A percentile compares a stretch with the other conserved stretches of the same genome.
phyloP scores from a whole-genome alignment of 257 asterid genomes.

The Haberlea rhodopensis region DNA sequence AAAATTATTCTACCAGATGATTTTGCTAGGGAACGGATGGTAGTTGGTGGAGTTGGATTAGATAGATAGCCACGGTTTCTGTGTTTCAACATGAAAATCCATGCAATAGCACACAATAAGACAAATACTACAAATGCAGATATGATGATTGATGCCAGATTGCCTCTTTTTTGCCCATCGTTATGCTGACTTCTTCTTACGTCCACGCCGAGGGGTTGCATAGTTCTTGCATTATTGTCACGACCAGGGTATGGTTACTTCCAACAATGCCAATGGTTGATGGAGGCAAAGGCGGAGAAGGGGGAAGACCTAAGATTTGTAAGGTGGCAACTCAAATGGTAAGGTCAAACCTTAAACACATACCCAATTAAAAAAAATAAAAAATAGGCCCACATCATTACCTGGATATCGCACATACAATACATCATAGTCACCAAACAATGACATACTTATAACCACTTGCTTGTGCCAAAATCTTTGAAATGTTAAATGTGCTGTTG shows the following conservation, averaged over 20 bases:
- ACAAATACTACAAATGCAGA: conserved; percentile 57
- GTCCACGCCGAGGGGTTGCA: conserved; percentile 87
- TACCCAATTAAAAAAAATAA: conserved; percentile 14
- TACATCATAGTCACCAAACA: conserved; percentile 80
- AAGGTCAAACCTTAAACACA: conserved; percentile 21
- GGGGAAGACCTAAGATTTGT: conserved; percentile 70
- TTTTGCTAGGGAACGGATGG: conserved; percentile 56
- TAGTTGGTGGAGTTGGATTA: conserved; percentile 49
- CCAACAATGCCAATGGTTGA: conserved; percentile 51
- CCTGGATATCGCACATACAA: conserved; percentile 91
- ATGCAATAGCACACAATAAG: conserved; percentile 53
- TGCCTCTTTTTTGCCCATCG: conserved; percentile 50
- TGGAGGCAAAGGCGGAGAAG: conserved; percentile 83
- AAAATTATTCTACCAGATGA: conserved; percentile 61
- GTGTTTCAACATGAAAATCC: conserved; percentile 55
- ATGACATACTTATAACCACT: conserved; percentile 51
- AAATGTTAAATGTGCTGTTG: conserved; percentile 58
- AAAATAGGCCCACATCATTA: conserved; percentile 23
- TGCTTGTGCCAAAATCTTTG: conserved; percentile 80
- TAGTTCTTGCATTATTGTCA: conserved; percentile 50
- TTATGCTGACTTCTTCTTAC: conserved; percentile 51
- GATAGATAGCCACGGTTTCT: conserved; percentile 38
- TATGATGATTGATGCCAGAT: conserved; percentile 56
- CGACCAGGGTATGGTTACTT: conserved; percentile 61
- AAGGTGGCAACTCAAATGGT: conserved; percentile 22